Conservation (phyloP, 495 filamentous ascomycete species). For the Amorphotheca resinae region DNA sequence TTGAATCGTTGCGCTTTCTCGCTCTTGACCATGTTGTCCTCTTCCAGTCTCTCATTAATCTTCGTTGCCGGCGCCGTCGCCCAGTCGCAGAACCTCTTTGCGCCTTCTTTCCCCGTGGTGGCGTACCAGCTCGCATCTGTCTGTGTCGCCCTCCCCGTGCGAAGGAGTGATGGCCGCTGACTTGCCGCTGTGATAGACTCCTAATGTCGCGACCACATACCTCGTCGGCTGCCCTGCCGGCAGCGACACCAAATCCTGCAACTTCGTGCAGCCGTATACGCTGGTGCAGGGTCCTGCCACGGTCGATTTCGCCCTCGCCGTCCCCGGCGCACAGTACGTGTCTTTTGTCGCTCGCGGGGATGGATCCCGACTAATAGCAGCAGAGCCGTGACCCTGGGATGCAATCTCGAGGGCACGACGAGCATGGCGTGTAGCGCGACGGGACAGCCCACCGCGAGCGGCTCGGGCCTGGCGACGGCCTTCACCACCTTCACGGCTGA, state of each 20-base stretch:
- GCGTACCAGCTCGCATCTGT: neutral
- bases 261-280: constrained; percentile 8
- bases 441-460: neutral
- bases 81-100: neutral
- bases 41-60: neutral
- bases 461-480: neutral
- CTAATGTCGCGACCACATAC: constrained; percentile 7
- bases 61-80: neutral
- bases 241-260: neutral
- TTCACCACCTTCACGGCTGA: neutral
- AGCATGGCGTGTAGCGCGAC: neutral
- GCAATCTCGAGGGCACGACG: neutral
- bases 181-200: neutral
- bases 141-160: neutral
- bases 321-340: neutral
- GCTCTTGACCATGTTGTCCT: neutral
- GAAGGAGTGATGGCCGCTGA: neutral
- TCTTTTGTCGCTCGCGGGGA: too few relatives aligned
- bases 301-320: constrained; percentile 1
- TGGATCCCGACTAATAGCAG: too few relatives aligned
- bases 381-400: neutral
- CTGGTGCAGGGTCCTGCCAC: constrained; percentile 6
- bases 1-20: neutral
- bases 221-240: constrained; percentile 5
- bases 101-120: neutral